phyloP scores from a whole-genome alignment of 2,329 filamentous ascomycete species.

The Ambrosiella beaveri region DNA sequence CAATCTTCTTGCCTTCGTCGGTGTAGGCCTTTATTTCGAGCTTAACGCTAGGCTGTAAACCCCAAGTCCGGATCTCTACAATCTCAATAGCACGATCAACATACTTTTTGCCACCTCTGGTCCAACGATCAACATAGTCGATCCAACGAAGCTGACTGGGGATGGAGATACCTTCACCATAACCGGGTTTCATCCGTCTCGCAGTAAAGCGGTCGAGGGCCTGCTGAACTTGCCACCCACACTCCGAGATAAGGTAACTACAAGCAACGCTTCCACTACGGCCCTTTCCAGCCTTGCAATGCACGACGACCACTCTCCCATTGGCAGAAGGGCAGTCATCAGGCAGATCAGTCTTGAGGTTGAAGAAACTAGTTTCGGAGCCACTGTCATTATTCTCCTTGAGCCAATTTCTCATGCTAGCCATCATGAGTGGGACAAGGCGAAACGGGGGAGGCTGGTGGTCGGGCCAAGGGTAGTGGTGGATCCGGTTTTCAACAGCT shows the following conservation, averaged over 20 bases:
- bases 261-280: slow-evolving; percentile 76
- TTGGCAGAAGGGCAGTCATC: slow-evolving; percentile 11
- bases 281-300: slow-evolving; percentile 95
- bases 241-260: slow-evolving; percentile 78
- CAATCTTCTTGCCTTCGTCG: slow-evolving; percentile 78
- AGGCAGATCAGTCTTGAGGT: slow-evolving; percentile 3
- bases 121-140: slow-evolving; percentile 77
- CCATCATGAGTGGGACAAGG: slow-evolving; percentile 75
- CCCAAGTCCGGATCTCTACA: slow-evolving; percentile 79
- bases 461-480: slow-evolving; percentile 91
- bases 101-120: slow-evolving; percentile 57
- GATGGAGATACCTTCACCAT: slow-evolving; percentile 80
- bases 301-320: slow-evolving; percentile 57
- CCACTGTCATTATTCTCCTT: slow-evolving; percentile 22
- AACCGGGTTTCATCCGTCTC: slow-evolving; percentile 72
- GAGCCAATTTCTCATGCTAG: slow-evolving; percentile 82
- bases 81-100: slow-evolving; percentile 71
- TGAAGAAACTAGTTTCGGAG: not conserved
- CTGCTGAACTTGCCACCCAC: slow-evolving; percentile 40
- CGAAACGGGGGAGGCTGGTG: slow-evolving; percentile 91
- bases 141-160: slow-evolving; percentile 83
- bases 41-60: slow-evolving; percentile 72
- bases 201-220: slow-evolving; percentile 50
- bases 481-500: slow-evolving; percentile 68
- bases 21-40: slow-evolving; percentile 69